Conservation (phyloP, 257 asterid genomes). For the Prunella vulgaris region DNA sequence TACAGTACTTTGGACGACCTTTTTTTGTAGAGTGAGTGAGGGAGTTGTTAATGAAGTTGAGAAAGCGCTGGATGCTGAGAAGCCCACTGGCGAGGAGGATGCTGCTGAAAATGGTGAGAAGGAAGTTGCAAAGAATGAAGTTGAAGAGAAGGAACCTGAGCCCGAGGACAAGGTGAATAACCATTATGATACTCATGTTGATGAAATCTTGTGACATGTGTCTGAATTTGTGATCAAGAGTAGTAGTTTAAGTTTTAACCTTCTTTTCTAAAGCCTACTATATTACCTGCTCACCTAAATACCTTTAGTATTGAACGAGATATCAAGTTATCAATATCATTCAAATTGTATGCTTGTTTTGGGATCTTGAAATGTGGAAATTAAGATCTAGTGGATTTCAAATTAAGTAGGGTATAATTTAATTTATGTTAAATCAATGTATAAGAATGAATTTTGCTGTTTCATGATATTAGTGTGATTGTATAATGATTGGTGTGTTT, state of each 20-base stretch:
- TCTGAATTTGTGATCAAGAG: not conserved
- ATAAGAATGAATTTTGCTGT: too few relatives aligned
- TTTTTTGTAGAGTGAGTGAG: constrained; percentile 42
- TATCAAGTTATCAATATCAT: too few relatives aligned
- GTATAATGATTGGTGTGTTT: too few relatives aligned
- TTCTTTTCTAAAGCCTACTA: not conserved
- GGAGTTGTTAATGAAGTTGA: constrained; percentile 55
- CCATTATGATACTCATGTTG: not conserved
- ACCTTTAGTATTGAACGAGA: not conserved
- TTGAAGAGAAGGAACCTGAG: constrained; percentile 73
- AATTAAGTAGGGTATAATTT: too few relatives aligned
- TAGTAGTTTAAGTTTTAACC: not conserved
- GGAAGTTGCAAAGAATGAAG: constrained; percentile 46
- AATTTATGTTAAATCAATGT: too few relatives aligned
- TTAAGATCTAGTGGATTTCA: too few relatives aligned
- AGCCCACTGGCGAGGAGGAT: constrained; percentile 43
- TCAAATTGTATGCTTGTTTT: too few relatives aligned
- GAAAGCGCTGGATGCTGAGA: constrained; percentile 44
- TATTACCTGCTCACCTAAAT: not conserved
- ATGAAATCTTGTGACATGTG: not conserved
- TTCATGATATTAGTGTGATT: too few relatives aligned
- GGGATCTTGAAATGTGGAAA: too few relatives aligned
- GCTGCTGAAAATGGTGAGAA: constrained; percentile 49
- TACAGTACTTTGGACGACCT: not conserved
- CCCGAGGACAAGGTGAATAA: constrained; percentile 63